A percentile compares a stretch with the other conserved stretches of the same genome.
Conservation (phyloP, 345 rosid species). For the Murraya koenigii region DNA sequence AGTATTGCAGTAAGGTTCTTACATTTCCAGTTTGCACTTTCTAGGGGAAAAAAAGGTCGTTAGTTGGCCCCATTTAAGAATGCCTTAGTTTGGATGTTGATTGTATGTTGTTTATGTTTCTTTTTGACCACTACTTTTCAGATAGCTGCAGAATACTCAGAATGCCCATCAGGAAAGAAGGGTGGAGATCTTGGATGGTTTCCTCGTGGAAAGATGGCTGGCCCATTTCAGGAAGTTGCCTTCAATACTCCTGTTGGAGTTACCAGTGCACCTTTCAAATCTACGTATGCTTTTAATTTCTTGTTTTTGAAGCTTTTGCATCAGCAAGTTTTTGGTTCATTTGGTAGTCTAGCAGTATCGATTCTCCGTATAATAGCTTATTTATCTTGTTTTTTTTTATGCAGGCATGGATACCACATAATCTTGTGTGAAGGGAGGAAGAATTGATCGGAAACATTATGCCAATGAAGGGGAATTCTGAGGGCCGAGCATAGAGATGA, state of each 20-base stretch:
- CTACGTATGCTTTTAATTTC: slow-evolving; percentile 54
- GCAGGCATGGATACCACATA: slow-evolving; percentile 92
- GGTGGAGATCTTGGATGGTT: slow-evolving; percentile 99
- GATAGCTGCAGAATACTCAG: slow-evolving; percentile 94
- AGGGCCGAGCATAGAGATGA: background rate
- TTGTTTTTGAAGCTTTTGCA: background rate
- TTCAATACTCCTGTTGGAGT: slow-evolving; percentile 79
- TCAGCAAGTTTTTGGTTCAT: background rate
- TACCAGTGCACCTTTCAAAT: slow-evolving; percentile 94
- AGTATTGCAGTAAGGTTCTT: background rate
- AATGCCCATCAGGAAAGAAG: slow-evolving; percentile 95
- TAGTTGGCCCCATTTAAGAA: background rate
- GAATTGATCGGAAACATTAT: slow-evolving; percentile 43
- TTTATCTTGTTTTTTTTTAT: background rate
- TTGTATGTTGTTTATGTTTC: background rate
- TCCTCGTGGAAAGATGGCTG: slow-evolving; percentile 97
- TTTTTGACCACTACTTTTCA: slow-evolving; percentile 11
- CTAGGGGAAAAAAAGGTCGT: background rate
- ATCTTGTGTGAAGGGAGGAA: slow-evolving; percentile 84
- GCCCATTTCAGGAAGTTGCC: slow-evolving; percentile 94
- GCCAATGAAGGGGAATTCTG: background rate
- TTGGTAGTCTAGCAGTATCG: background rate
- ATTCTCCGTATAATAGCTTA: background rate
- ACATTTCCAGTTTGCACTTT: background rate
- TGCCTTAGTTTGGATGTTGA: background rate